Percentiles rank a stretch among this genome's conserved stretches.
These are phyloP conservation scores for Phytophthora megakarya DNA, from an alignment of 352 stramenopile genomes.

Conservation along the genomic window DNA sequence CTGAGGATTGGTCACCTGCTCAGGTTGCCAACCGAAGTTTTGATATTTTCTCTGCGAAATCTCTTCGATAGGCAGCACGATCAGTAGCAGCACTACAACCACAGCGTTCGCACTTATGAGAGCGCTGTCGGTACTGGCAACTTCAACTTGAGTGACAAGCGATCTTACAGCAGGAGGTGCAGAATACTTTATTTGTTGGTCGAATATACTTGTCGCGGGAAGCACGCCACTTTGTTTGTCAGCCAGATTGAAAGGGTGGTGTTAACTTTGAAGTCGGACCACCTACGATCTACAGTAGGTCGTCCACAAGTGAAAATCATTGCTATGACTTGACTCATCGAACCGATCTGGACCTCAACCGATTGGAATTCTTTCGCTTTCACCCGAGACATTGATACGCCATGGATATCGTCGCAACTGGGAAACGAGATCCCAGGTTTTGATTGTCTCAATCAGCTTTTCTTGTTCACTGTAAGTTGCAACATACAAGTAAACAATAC, in stretches of 20 bases:
- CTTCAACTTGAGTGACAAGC: conserved; percentile 14
- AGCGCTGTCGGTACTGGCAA: background rate
- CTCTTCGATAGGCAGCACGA: conserved; percentile 6
- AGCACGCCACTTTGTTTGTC: conserved; percentile 5
- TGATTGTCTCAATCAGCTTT: too few relatives aligned
- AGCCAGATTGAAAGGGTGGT: conserved; percentile 2
- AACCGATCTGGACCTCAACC: conserved; percentile 42
- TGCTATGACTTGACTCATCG: conserved; percentile 31
- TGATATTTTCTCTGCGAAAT: background rate
- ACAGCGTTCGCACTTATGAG: background rate
- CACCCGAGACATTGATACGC: background rate
- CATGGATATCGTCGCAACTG: background rate
- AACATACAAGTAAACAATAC: too few relatives aligned
- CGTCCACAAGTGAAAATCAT: background rate
- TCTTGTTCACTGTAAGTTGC: too few relatives aligned
- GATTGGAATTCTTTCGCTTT: conserved; percentile 36
- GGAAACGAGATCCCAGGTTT: too few relatives aligned
- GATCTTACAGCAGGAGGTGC: conserved; percentile 13
- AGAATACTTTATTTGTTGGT: background rate
- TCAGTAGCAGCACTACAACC: background rate
- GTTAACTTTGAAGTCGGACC: conserved; percentile 23
- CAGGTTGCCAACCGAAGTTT: background rate
- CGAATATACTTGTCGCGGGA: background rate
- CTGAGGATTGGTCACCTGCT: background rate
- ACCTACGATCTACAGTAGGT: background rate